A percentile compares a stretch with the other conserved stretches of the same genome.
These are phyloP conservation scores for Tylopilus vinaceipallidus DNA, from an alignment of 768 basidiomycete genomes.

Conservation along the genomic window DNA sequence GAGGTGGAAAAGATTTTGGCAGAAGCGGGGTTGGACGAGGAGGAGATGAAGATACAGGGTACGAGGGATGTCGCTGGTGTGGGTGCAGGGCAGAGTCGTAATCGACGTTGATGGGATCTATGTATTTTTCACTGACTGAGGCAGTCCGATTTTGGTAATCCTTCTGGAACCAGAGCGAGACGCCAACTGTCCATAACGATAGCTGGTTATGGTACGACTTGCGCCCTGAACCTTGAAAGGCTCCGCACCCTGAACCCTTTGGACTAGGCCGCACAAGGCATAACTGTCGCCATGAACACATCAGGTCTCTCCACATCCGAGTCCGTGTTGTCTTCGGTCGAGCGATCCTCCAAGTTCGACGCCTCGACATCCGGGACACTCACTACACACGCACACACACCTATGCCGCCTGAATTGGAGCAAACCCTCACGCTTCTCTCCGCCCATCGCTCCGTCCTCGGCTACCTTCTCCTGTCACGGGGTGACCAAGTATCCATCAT, in stretches of 20 bases:
- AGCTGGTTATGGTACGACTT: neutral
- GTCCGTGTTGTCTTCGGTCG: neutral
- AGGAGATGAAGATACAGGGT: slow-evolving; percentile 67
- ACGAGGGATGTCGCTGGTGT: slow-evolving; percentile 38
- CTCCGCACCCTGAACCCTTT: slow-evolving; percentile 17
- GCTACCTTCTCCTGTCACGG: slow-evolving; percentile 81
- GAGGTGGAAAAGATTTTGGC: slow-evolving; percentile 82
- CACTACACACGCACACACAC: slow-evolving; percentile 13
- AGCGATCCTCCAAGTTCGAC: slow-evolving; percentile 1
- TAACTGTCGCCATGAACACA: slow-evolving; percentile 13
- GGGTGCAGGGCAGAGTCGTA: slow-evolving; percentile 50
- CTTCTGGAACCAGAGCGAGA: no score
- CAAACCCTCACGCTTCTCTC: slow-evolving; percentile 74
- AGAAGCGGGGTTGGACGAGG: slow-evolving; percentile 83
- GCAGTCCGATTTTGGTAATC: neutral
- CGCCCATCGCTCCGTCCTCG: slow-evolving; percentile 80
- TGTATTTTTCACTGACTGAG: no score
- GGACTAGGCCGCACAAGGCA: slow-evolving; percentile 5
- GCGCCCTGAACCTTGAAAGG: neutral
- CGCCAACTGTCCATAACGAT: no score
- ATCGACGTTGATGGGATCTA: slow-evolving; percentile 34
- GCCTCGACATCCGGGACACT: slow-evolving; percentile 15
- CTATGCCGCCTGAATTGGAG: slow-evolving; percentile 77
- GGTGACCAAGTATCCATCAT: slow-evolving; percentile 67
- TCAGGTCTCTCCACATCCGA: slow-evolving; percentile 8